Evolutionary conservation across 345 rosid species (phyloP).

Genomic region (Isatis tinctoria): DNA sequence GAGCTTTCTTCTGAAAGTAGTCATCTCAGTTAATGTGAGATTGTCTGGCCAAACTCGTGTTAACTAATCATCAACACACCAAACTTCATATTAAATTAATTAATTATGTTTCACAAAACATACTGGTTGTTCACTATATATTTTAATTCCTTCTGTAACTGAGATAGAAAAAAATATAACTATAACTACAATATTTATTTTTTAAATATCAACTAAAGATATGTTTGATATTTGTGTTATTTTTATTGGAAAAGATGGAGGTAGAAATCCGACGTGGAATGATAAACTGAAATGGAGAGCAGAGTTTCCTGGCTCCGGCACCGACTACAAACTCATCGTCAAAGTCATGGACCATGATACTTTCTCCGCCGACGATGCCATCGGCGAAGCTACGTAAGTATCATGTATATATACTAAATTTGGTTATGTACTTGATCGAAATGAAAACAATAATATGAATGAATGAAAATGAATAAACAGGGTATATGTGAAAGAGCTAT

Average conservation of each 20-base stretch:
- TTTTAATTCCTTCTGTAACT: background rate
- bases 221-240: background rate
- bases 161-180: background rate
- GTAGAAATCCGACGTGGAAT: constrained; percentile 62
- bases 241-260: constrained; percentile 24
- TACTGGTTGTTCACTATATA: background rate
- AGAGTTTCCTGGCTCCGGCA: constrained; percentile 71
- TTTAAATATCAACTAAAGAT: background rate
- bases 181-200: too few species aligned
- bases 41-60: constrained; percentile 5
- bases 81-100: background rate
- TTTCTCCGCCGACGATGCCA: constrained; percentile 60
- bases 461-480: constrained; percentile 30
- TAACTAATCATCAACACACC: background rate
- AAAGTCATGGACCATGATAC: constrained; percentile 87
- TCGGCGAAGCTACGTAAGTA: constrained; percentile 73
- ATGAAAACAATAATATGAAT: background rate
- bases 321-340: constrained; percentile 54
- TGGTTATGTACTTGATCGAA: background rate
- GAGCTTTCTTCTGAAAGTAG: background rate
- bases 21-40: background rate
- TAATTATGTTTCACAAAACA: background rate
- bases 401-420: background rate
- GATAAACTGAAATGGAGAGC: constrained; percentile 59
- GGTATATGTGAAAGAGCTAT: constrained; percentile 65